phyloP scores from a whole-genome alignment of 2,329 filamentous ascomycete genomes.

The Hymenotorrendiella dingleyae region DNA sequence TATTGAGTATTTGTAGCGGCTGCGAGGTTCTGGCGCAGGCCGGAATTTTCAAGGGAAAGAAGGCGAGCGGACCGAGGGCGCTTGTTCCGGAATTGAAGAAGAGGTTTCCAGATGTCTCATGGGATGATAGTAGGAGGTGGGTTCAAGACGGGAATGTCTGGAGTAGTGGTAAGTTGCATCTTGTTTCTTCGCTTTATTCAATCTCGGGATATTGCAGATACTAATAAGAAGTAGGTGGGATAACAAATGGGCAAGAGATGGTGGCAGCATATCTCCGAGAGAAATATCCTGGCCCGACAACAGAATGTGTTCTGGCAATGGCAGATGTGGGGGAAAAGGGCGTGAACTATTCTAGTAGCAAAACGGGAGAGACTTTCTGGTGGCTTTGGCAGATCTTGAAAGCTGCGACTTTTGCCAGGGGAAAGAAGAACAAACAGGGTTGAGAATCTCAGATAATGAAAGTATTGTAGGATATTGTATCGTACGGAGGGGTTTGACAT shows the following conservation, averaged over 20 bases:
- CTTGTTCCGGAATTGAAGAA: constrained; percentile 33
- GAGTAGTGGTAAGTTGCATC: constrained; percentile 39
- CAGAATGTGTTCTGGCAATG: constrained; percentile 39
- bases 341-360: constrained; percentile 37
- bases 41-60: constrained; percentile 41
- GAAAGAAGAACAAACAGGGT: constrained; percentile 16
- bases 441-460: too few relatives aligned
- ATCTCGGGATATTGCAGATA: not conserved
- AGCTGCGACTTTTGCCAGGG: constrained; percentile 29
- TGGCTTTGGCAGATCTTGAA: constrained; percentile 36
- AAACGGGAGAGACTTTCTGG: constrained; percentile 30
- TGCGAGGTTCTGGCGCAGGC: constrained; percentile 43
- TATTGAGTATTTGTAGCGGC: constrained; percentile 48
- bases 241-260: constrained; percentile 52
- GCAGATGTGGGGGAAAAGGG: constrained; percentile 45
- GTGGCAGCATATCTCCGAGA: constrained; percentile 45
- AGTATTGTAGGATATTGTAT: too few relatives aligned
- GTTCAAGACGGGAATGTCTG: constrained; percentile 48
- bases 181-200: not conserved
- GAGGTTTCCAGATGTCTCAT: constrained; percentile 35
- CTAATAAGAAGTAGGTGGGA: constrained; percentile 30
- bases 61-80: constrained; percentile 41
- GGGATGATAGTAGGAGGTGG: constrained; percentile 46
- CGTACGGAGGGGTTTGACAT: too few relatives aligned
- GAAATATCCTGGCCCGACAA: constrained; percentile 37